Base-by-base conservation (phyloP, 352 stramenopile genomes). In the Phytophthora brassicae region DNA sequence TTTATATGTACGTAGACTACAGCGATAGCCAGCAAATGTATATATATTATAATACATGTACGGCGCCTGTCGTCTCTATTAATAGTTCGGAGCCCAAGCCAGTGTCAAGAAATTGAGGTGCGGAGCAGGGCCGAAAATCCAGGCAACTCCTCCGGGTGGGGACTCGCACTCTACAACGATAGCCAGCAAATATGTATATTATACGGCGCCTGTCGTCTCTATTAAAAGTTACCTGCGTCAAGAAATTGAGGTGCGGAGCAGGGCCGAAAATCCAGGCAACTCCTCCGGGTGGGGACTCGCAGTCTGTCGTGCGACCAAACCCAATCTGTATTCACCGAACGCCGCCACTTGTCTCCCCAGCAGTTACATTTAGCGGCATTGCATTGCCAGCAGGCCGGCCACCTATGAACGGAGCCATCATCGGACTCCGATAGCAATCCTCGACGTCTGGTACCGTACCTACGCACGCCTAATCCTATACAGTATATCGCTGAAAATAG, bases 211-310 rank as follows among this genome's bases (percentile, higher is more conserved):
- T n/a, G n/a, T n/a, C n/a, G n/a, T n/a, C n/a, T n/a, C n/a, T n/a
- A n/a, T n/a, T n/a, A n/a, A n/a, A n/a, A n/a, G n/a, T n/a, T n/a
- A n/a, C n/a, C n/a, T n/a, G 16, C 48, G 39, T 19, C n/a, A 36
- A 31, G 52, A 19, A n/a, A 33, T 26, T 44, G 43, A 17, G 28
- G 60, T 68, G 53, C 29, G 60, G 44, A 68, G 60, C 52, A 68
- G 53, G 55, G 53, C 26, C 60, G 60, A 64, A 45, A 68, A 68
- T 68, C 60, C 60, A 68, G 52, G 23, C 33, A 4, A n/a, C n/a
- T n/a, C n/a, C 26, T 31, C 26, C 26, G 26, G 26, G 4, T 22
- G 6, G 14, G 2, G 13, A 22, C 39, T 16, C 20, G 22, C 45
- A 7, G 35, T 31, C 16, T 20, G 9, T 29, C 29, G 17, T 29